Base-by-base conservation (phyloP, 164 flowering plant species). In the Aristolochia contorta region DNA sequence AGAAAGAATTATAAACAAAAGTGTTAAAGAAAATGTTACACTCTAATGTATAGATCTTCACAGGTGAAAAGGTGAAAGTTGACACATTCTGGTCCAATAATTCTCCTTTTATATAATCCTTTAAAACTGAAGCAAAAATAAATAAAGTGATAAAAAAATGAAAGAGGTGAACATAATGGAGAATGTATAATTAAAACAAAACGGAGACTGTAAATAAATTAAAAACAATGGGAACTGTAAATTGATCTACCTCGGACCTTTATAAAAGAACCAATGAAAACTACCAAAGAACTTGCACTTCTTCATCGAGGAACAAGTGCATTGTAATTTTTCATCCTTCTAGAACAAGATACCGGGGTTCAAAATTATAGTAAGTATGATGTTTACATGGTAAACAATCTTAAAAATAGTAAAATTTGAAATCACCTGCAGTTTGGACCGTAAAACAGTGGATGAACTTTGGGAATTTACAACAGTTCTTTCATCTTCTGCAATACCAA, bases 1-100 rank as follows among this genome's bases (percentile, higher is more conserved):
- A 25, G 16, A 10, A 27, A 21, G 12, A 15, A 53, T 53, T n/a
- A 37, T 37, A 37, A 10, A 37, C 12, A 27, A 10, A 37, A 37
- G 43, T 3, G 43, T 37, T 7, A 37, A 18, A 52, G 53, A 8
- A n/a, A 33, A 21, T 41, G 18, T 4, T 20, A 14, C 6, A 20
- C 22, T 20, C 22, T 15, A 9, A 41, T 43, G n/a, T 65, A 62
- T 82, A 71, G 20, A 91, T 97, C 99, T 91, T 94, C 41, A 84
- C 97, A 4, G 89, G 94, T 12, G 89, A 66, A 94, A 94, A 85
- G 68, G 79, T 80, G 69, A 85, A 91, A 71, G 73, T 78, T 65
- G 96, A 82, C 56, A 89, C 91, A 74, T 84, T 87, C 46, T 78
- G 75, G 64, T 79, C 81, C 43, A 94, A 51, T 70, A 94, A 72